Base-by-base conservation (phyloP, 306 rosid genomes). In the Trichosanthes truncata region DNA sequence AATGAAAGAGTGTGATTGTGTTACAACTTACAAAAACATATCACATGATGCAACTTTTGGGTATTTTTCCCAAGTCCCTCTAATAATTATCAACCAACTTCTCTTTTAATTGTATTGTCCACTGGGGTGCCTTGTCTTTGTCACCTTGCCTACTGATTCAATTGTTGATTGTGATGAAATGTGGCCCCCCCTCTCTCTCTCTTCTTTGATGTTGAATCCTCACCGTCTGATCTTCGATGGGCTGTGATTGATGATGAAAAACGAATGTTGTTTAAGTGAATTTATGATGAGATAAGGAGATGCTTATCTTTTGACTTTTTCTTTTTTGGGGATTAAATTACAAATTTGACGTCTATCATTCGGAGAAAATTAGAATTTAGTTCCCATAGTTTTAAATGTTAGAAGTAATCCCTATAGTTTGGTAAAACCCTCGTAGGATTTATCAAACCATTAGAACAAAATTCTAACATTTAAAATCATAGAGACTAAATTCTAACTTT, bases 1-100 rank as follows among this genome's bases (percentile, higher is more conserved):
- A 6, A 17, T 25, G 36, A 46, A 43, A 12, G 38, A 29, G 43
- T 48, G 6, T 74, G 41, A 45, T 31, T 0, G 21, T 72, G 59
- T 17, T 69, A 25, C n/a, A 48, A 41, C 38, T 71, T 71, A 23
- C 21, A 71, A 25, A 73, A 74, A 74, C 78, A 74, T 51, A 4
- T 51, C 78, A 74, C 78, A 51, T 74, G 78, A 49, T 74, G 72
- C 74, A 51, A 51, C 62, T 20, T 31, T 66, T 69, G 17, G 48
- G 43, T 21, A 21, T 29, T 43, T 49, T 33, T 60, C 41, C 38
- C 52, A 40, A 29, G 45, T 49, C 56, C 1, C 82, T 25, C 60
- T 46, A 71, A 60, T 82, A 82, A 85, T 82, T 82, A 80, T 77
- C 51, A 65, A 41, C 79, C 53, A 26, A 78, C 83, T 56, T 77